Percentiles rank a stretch among this genome's conserved stretches.
These are phyloP conservation scores for Trypanosoma brucei DNA, from an alignment of 208 protist species.

Conservation along the genomic window DNA sequence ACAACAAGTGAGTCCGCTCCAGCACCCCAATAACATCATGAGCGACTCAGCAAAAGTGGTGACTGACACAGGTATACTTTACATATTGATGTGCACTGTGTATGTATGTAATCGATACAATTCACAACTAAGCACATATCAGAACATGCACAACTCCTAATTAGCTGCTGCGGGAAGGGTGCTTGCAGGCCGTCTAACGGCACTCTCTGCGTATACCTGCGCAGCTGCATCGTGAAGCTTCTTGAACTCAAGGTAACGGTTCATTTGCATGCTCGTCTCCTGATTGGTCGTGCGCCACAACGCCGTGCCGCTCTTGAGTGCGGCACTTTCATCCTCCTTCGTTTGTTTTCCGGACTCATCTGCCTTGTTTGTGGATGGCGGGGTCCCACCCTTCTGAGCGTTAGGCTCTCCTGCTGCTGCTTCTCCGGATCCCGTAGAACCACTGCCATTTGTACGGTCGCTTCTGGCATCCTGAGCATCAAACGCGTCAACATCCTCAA, in stretches of 20 bases:
- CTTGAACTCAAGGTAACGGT: slow-evolving; percentile 71
- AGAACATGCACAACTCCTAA: background rate
- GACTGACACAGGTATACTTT: no score
- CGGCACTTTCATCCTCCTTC: background rate
- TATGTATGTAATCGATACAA: background rate
- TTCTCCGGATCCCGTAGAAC: background rate
- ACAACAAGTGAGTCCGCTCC: no score
- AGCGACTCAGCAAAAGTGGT: no score
- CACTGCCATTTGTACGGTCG: no score
- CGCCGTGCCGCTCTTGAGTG: slow-evolving; percentile 45
- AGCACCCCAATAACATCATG: no score
- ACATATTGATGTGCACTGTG: no score
- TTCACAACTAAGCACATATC: background rate
- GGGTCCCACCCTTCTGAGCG: no score
- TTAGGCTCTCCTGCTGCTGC: background rate
- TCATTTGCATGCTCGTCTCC: slow-evolving; percentile 57
- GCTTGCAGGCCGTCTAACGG: slow-evolving; percentile 7
- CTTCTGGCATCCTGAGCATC: slow-evolving; percentile 2
- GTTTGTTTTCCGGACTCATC: background rate
- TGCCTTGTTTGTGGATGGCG: no score
- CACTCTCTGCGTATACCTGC: slow-evolving; percentile 51
- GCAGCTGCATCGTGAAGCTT: slow-evolving; percentile 52
- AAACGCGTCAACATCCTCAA: slow-evolving; percentile 18
- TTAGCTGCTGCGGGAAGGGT: background rate
- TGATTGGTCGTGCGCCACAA: slow-evolving; percentile 87